A percentile compares a stretch with the other conserved stretches of the same genome.
Evolutionary conservation across 352 stramenopile species (phyloP).

Genomic region (Pelagophyceae sp.): DNA sequence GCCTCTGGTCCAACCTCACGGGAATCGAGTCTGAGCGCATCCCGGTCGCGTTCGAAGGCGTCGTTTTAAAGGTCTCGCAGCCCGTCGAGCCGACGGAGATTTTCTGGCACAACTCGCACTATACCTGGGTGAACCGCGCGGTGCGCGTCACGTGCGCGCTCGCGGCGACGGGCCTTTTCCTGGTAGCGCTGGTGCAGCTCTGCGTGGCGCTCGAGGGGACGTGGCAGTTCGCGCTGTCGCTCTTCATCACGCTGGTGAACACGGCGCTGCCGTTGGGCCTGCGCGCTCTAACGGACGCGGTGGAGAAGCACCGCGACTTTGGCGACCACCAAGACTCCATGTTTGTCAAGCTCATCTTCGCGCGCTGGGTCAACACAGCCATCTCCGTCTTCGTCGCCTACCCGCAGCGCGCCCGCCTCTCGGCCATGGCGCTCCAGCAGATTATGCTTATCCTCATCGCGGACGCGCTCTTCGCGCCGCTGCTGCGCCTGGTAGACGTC

Average conservation of each 20-base stretch:
- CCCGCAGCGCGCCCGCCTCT: constrained; percentile 19
- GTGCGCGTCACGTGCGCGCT: not conserved
- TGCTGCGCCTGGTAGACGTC: constrained; percentile 31
- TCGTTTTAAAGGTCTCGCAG: constrained; percentile 28
- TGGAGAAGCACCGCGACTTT: constrained; percentile 25
- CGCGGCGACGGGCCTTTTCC: too few species aligned
- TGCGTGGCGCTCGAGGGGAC: not conserved
- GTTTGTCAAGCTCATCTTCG: constrained; percentile 39
- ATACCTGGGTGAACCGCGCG: not conserved
- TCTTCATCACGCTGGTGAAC: constrained; percentile 40
- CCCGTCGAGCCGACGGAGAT: constrained; percentile 39
- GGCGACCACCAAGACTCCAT: constrained; percentile 29
- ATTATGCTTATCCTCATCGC: constrained; percentile 38
- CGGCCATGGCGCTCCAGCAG: constrained; percentile 19
- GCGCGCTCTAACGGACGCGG: constrained; percentile 27
- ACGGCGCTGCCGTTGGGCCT: constrained; percentile 30
- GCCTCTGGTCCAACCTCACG: not conserved
- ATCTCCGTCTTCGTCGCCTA: constrained; percentile 36
- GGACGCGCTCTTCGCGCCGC: constrained; percentile 34
- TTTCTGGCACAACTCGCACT: constrained; percentile 32
- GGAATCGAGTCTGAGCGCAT: not conserved
- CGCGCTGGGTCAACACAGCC: constrained; percentile 36
- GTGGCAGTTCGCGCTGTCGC: not conserved
- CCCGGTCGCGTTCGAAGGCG: constrained; percentile 22
- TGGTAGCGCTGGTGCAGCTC: constrained; percentile 12